Base-by-base conservation (phyloP, 352 stramenopile species). In the Thraustochytrium sp. region DNA sequence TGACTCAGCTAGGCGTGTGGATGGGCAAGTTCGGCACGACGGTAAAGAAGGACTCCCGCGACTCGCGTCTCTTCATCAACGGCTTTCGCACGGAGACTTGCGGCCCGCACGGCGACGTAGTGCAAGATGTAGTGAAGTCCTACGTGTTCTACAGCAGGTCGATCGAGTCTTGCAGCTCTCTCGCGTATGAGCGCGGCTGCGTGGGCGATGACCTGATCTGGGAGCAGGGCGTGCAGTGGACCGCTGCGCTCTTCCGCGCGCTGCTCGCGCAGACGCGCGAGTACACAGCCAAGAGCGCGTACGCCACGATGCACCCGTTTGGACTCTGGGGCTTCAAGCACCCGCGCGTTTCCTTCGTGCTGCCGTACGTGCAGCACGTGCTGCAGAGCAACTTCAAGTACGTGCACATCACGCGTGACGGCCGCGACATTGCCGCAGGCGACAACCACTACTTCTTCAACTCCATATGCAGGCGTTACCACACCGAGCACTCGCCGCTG, bases 11-110 rank as follows among this genome's bases (percentile, higher is more conserved):
- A 5, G 68, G 68, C 51, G 68, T 80, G 8, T 80, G 68, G 68
- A 80, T 80, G 68, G 68, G 68, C 23, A 80, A 64, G 42, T 80
- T 72, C n/a, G 68, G 68, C 13, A 13, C 18, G 8, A 80, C 68
- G 9, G 68, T 80, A 3, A 80, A 64, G 38, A 80, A 80, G 42
- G 68, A 80, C 53, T 80, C 68, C 1, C n/a, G 68, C 23, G 68
- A 80, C 53, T 80, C 68, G 8, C 76, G n/a, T 16, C 68, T 80
- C 18, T 80, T 80, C 42, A 80, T 80, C 46, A 80, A 75, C 31
- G 68, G 68, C 3, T 80, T 80, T 44, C 5, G 8, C 4, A 80
- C 68, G 13, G 26, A 36, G 4, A 11, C 37, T 3, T 80, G 68
- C 42, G 68, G 42, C 23, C 44, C 23, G 18, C 16, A 63, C 37